Percentiles rank a stretch among this genome's conserved stretches.
Evolutionary conservation across 2,329 filamentous ascomycete genomes (phyloP).

Genomic region (Trichophyton rubrum): DNA sequence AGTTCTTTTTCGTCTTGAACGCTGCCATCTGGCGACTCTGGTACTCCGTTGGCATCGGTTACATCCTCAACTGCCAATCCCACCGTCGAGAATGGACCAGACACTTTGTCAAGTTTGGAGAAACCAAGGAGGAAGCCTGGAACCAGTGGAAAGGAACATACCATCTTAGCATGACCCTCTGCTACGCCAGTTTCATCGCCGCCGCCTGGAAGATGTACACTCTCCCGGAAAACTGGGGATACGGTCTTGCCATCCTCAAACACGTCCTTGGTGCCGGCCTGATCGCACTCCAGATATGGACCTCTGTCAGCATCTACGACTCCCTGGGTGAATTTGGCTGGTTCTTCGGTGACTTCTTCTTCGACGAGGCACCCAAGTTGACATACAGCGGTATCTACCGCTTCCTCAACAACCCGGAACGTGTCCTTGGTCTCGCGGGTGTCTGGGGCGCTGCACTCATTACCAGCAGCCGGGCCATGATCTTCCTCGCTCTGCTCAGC

Average conservation of each 20-base stretch:
- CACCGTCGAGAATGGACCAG: conserved; percentile 88
- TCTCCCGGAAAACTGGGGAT: conserved; percentile 72
- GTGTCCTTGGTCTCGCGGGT: conserved; percentile 85
- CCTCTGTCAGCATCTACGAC: conserved; percentile 82
- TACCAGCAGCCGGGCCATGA: conserved; percentile 76
- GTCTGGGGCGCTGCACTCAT: conserved; percentile 91
- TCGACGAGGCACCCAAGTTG: conserved; percentile 73
- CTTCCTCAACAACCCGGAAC: conserved; percentile 94
- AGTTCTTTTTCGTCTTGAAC: conserved; percentile 67
- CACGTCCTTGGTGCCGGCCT: conserved; percentile 74
- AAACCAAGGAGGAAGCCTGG: conserved; percentile 84
- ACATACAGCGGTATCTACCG: conserved; percentile 97
- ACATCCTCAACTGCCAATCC: conserved; percentile 75
- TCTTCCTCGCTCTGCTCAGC: conserved; percentile 71
- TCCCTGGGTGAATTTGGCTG: conserved; percentile 95
- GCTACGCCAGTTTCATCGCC: conserved; percentile 75
- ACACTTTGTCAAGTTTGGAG: conserved; percentile 94
- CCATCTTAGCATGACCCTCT: conserved; percentile 82
- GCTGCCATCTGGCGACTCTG: conserved; percentile 76
- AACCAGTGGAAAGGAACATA: conserved; percentile 95
- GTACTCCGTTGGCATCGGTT: conserved; percentile 80
- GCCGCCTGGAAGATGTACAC: conserved; percentile 95
- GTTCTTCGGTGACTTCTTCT: conserved; percentile 99
- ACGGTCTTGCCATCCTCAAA: conserved; percentile 72
- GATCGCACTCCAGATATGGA: conserved; percentile 84